Evolutionary conservation across 2,329 filamentous ascomycete species (phyloP), one percentile per base, ranked within the genome.

Genomic region (Microsporum ferrugineum): DNA sequence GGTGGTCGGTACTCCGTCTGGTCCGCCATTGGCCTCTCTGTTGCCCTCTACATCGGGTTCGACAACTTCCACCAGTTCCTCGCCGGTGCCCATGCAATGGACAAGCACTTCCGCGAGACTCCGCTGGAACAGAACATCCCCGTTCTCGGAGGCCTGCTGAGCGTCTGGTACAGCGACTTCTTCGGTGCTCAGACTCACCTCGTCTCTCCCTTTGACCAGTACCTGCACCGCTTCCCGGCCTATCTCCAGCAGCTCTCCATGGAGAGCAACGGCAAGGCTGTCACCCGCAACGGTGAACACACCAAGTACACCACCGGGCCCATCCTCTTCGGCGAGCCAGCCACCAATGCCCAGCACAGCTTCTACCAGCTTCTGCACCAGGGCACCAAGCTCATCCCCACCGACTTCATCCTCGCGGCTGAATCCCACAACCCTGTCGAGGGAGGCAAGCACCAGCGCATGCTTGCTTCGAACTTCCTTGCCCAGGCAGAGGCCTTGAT

Each of bases 341-440:
- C 91, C 77, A 99, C 94, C 75, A 99, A 99, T 74, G 94, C 94
- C 51, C 94, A 99, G 81, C 94, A 99, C 84, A 97, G 94, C 64
- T 99, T 99, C 86, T 99, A 95, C 87, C 94, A 99, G 83, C 87
- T 99, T 56, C 86, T 99, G 63, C 94, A 99, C 82, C 94, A 99
- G 78, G 94, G 94, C 71, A 99, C 94, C 70, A 97, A 97, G 84
- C 86, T 99, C 71, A 97, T 99, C 73, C 94, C 94, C 14, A 88
- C 92, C 68, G 94, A 99, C 78, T 99, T 99, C 81, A 95, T 99
- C 79, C 81, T 99, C 69, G 94, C 94, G 43, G 91, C 90, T 66
- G 84, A 96, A 80, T 95, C 90, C 61, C 94, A 99, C 84, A 99
- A 99, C 84, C 91, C 92, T 60, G 86, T 96, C 65, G 85, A 90